These are phyloP conservation scores for Kazachstania sp. DNA, from an alignment of 1,139 yeast species.

Conservation along the genomic window DNA sequence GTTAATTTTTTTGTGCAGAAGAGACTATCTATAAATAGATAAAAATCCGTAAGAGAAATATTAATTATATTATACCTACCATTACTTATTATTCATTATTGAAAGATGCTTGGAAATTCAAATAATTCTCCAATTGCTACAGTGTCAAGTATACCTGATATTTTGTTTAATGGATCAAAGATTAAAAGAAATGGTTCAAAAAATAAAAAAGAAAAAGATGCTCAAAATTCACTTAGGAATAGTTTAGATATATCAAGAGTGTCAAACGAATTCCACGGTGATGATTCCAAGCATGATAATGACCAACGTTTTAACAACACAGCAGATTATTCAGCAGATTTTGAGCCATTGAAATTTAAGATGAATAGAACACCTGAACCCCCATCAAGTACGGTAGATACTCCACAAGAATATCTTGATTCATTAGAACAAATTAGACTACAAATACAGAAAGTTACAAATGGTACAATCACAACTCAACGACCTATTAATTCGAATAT, in stretches of 20 bases:
- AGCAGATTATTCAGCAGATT: slow-evolving; percentile 16
- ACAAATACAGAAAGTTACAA: slow-evolving; percentile 3
- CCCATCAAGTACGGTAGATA: background rate
- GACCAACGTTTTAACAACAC: background rate
- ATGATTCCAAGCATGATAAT: background rate
- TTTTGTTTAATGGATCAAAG: background rate
- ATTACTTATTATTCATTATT: too few relatives aligned
- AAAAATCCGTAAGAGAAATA: too few relatives aligned
- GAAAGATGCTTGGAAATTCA: background rate
- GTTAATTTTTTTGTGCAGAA: too few relatives aligned
- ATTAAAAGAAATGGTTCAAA: background rate
- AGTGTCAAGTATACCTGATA: background rate
- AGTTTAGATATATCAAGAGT: background rate
- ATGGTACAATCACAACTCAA: slow-evolving; percentile 8
- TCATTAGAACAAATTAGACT: slow-evolving; percentile 3
- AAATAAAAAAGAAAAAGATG: background rate
- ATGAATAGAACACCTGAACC: slow-evolving; percentile 3
- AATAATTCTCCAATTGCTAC: background rate
- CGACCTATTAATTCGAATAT: slow-evolving; percentile 12
- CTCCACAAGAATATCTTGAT: slow-evolving; percentile 3
- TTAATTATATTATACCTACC: too few relatives aligned
- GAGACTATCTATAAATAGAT: too few relatives aligned
- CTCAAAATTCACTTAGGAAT: background rate
- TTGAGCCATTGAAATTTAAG: slow-evolving; percentile 20
- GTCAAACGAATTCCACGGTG: background rate